A percentile compares a stretch with the other conserved stretches of the same genome.
Evolutionary conservation across 169 alveolate species (phyloP).

Genomic region (Plasmodium vivax): DNA sequence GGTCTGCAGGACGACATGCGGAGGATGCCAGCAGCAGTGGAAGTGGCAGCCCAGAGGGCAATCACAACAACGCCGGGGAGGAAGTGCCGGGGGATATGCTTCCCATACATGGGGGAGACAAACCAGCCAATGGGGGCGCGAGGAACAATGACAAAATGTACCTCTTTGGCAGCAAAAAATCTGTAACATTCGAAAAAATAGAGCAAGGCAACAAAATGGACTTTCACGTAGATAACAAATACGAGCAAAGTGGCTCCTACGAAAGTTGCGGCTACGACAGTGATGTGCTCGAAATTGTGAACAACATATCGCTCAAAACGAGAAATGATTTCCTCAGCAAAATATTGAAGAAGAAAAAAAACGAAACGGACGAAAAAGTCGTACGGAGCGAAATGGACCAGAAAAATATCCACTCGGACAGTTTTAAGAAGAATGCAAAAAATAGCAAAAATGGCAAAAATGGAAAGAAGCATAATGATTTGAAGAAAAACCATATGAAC

Average conservation of each 20-base stretch:
- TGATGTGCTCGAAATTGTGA: slow-evolving; percentile 40
- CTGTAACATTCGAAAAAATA: slow-evolving; percentile 70
- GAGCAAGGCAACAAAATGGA: slow-evolving; percentile 16
- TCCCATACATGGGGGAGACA: neutral
- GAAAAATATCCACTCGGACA: neutral
- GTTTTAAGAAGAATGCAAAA: neutral
- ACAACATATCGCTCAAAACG: slow-evolving; percentile 64
- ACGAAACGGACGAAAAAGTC: neutral
- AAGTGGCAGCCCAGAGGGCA: neutral
- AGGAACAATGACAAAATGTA: slow-evolving; percentile 21
- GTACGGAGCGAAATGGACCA: neutral
- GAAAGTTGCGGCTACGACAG: neutral
- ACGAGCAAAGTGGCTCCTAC: neutral
- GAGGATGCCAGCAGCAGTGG: neutral
- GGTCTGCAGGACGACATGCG: neutral
- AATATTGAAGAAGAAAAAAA: slow-evolving; percentile 41
- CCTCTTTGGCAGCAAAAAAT: slow-evolving; percentile 35
- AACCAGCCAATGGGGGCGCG: neutral
- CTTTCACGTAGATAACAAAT: neutral
- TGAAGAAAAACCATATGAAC: neutral
- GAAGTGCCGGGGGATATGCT: neutral
- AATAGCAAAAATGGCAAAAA: neutral
- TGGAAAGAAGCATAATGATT: neutral
- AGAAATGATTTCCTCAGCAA: slow-evolving; percentile 37
- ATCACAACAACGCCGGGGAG: neutral